Evolutionary conservation across 192 early-diverging fungal genomes (phyloP), one percentile per base, ranked within the genome.

Genomic region (Entophlyctis helioformis): DNA sequence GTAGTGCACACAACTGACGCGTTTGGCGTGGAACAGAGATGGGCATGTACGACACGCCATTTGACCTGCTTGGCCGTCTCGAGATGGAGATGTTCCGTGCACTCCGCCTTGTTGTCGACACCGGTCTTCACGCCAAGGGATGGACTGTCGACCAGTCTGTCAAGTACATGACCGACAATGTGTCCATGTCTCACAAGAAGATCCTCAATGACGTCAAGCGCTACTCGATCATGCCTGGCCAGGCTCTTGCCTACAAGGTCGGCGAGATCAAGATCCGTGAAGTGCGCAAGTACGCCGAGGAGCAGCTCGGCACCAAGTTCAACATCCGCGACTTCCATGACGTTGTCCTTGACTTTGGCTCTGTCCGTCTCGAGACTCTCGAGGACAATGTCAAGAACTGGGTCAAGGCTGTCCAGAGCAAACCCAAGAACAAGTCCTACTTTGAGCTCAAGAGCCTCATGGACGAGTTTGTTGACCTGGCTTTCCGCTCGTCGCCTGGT

Each of bases 1-100:
- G n/a, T n/a, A n/a, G n/a, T n/a, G n/a, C n/a, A n/a, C n/a, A n/a
- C n/a, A n/a, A n/a, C n/a, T n/a, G n/a, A n/a, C 16, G 22, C n/a
- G n/a, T n/a, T n/a, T n/a, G n/a, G n/a, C n/a, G n/a, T n/a, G n/a
- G n/a, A n/a, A n/a, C n/a, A n/a, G 57, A 65, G 47, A 44, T 65
- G 52, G 63, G 57, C 15, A 36, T 65, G 26, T 65, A 65, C 45
- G 36, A 23, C 23, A 51, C 53, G 42, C 48, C 57, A 9, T 29
- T 64, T 12, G 36, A 52, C 21, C 35, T 40, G 16, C 60, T 51
- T 45, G 62, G 62, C 5, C 25, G 56, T 12, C 33, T 67, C 31
- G 59, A 67, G 42, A n/a, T 52, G 0, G 64, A 67, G 34, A 62
- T 62, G 59, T 50, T 39, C 23, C 48, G 64, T 20, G 64, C 64